Evolutionary conservation across 352 stramenopile species (phyloP).

Genomic region (Phytophthora megakarya): DNA sequence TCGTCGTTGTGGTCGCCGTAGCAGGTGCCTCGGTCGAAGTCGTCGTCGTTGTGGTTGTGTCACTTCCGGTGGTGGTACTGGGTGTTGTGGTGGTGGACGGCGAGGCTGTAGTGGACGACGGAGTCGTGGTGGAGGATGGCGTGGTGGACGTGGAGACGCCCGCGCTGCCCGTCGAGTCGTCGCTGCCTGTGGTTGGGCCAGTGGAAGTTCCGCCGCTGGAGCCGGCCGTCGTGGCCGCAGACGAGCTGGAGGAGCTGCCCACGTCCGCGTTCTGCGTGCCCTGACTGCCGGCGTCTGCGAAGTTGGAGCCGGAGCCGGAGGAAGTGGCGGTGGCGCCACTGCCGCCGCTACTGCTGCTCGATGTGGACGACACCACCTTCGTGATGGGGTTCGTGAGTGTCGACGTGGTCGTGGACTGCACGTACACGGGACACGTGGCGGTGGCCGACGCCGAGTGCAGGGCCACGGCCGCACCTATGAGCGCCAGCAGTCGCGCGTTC

Average conservation of each 20-base stretch:
- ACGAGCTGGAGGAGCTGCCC: slow-evolving; percentile 25
- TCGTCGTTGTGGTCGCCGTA: slow-evolving; percentile 23
- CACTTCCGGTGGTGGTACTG: slow-evolving; percentile 25
- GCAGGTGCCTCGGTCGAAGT: slow-evolving; percentile 4
- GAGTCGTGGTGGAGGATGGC: slow-evolving; percentile 31
- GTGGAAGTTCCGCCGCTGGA: slow-evolving; percentile 31
- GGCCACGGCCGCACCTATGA: slow-evolving; percentile 34
- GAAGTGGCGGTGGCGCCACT: slow-evolving; percentile 30
- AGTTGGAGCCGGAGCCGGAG: slow-evolving; percentile 28
- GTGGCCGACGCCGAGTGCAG: slow-evolving; percentile 28
- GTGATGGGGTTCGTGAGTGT: slow-evolving; percentile 67
- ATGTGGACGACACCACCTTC: slow-evolving; percentile 40
- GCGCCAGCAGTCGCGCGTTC: slow-evolving; percentile 33
- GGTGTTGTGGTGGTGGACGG: slow-evolving; percentile 12
- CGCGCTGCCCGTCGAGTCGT: slow-evolving; percentile 22
- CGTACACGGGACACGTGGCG: slow-evolving; percentile 64
- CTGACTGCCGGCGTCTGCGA: slow-evolving; percentile 24
- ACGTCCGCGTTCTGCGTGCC: slow-evolving; percentile 23
- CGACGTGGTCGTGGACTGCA: slow-evolving; percentile 62
- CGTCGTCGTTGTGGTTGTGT: slow-evolving; percentile 20
- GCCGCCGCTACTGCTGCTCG: slow-evolving; percentile 33
- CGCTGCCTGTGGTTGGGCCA: slow-evolving; percentile 19
- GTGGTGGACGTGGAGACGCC: slow-evolving; percentile 31
- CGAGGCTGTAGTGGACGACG: slow-evolving; percentile 17
- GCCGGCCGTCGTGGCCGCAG: slow-evolving; percentile 14